Percentiles rank a stretch among this genome's conserved stretches.
Conservation (phyloP, 1,139 yeast genomes). For the Hansenula lynferdii region DNA sequence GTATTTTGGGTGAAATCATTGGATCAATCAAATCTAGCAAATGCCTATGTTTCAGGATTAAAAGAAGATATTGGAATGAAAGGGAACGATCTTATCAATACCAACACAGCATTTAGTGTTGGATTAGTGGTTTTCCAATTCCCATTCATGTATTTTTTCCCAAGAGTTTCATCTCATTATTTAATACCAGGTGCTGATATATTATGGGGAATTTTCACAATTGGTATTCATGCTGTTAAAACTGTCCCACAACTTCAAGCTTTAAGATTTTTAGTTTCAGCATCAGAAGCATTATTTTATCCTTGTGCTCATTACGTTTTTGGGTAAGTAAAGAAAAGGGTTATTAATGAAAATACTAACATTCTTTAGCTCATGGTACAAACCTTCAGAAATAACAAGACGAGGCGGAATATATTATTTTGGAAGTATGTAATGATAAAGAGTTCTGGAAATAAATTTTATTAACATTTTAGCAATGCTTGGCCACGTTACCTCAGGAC, state of each 20-base stretch:
- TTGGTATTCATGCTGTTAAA: slow-evolving; percentile 22
- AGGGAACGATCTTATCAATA: slow-evolving; percentile 56
- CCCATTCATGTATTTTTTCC: slow-evolving; percentile 33
- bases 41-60: slow-evolving; percentile 65
- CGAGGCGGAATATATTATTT: no score
- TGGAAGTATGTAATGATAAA: no score
- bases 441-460: no score
- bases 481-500: slow-evolving; percentile 60
- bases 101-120: slow-evolving; percentile 51
- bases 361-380: no score
- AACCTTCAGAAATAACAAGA: no score
- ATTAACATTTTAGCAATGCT: slow-evolving; percentile 56
- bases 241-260: slow-evolving; percentile 23
- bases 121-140: slow-evolving; percentile 57
- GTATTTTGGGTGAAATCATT: slow-evolving; percentile 65
- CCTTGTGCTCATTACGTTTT: slow-evolving; percentile 57
- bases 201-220: slow-evolving; percentile 24
- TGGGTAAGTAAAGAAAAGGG: no score
- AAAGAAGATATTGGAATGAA: slow-evolving; percentile 51
- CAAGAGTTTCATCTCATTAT: slow-evolving; percentile 45
- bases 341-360: no score
- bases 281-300: slow-evolving; percentile 56
- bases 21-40: slow-evolving; percentile 24
- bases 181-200: slow-evolving; percentile 43
- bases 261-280: slow-evolving; percentile 38